Base-by-base conservation (phyloP, 2,329 filamentous ascomycete genomes). In the Tolypocladium amazonense region DNA sequence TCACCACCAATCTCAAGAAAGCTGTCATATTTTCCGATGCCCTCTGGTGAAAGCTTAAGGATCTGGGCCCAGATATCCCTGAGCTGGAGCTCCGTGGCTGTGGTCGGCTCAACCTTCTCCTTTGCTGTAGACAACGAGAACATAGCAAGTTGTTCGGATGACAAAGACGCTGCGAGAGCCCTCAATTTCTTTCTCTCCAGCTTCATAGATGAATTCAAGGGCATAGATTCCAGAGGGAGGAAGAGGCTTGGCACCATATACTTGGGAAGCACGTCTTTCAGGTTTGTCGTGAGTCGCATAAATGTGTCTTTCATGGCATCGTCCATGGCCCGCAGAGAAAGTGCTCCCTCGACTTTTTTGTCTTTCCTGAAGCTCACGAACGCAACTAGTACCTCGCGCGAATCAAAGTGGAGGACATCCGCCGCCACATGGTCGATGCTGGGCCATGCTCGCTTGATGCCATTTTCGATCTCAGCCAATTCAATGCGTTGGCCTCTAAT, bases 401-500 rank as follows among this genome's bases (percentile, higher is more conserved):
- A 41, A 18, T 41, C 39, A 6, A 18, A 6, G 5, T 7, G 39
- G 18, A 41, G 14, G 15, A 41, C 39, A 18, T 41, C 39, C 15
- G 18, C 39, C 4, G 39, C 39, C 39, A 41, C 39, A 41, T 41
- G 39, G 3, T 41, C 39, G 39, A 41, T 41, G 18, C 18, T 20
- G 15, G 14, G 5, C 12, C 20, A 6, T 18, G 11, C 11, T 39
- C 14, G 39, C 15, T 33, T 37, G 18, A 27, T 37, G 37, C 9
- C 4, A 37, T 38, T 25, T 18, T 41, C 39, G 20, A 41, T 41
- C 18, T 41, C 39, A 7, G 15, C 39, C 15, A 41, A 18, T 7
- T 56, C 54, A 15, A 63, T 55, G 41, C 67, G 62, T 25, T 70
- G 64, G 14, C 68, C 67, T 4, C 62, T 62, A n/a, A 70, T 58